Percentiles rank a stretch among this genome's conserved stretches.
Evolutionary conservation across 305 asterid genomes (phyloP).

Genomic region (Solanum aculeatissimum): DNA sequence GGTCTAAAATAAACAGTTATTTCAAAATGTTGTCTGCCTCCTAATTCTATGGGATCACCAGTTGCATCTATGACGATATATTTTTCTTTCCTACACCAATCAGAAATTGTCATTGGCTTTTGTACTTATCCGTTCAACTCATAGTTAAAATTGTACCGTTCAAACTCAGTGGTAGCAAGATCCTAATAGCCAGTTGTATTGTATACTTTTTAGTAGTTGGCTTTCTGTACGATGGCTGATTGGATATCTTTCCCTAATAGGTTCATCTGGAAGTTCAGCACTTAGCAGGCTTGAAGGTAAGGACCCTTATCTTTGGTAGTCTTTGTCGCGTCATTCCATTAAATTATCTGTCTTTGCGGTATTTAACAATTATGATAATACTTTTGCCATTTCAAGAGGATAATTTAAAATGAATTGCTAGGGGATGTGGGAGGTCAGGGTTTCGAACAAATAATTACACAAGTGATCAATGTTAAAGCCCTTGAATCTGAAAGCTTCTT

Average conservation of each 20-base stretch:
- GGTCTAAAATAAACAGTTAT: neutral
- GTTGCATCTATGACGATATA: neutral
- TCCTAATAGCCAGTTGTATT: neutral
- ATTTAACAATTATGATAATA: neutral
- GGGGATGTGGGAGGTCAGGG: neutral
- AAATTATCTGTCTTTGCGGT: neutral
- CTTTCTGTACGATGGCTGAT: neutral
- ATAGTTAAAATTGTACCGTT: neutral
- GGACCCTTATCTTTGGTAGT: neutral
- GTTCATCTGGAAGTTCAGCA: conserved; percentile 1
- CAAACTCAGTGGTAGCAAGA: neutral
- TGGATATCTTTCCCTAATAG: neutral
- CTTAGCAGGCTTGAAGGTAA: conserved; percentile 1
- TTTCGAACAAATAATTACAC: neutral
- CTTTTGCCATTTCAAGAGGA: neutral
- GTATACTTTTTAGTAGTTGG: neutral
- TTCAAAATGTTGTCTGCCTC: neutral
- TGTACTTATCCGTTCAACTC: neutral
- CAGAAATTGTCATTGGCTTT: neutral
- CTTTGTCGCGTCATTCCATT: neutral
- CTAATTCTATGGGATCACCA: neutral
- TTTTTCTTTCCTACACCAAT: neutral
- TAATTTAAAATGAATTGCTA: neutral
- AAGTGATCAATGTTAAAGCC: neutral
- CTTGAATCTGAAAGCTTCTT: neutral